Conservation (phyloP, 257 asterid species). For the Capsicum rhomboideum region DNA sequence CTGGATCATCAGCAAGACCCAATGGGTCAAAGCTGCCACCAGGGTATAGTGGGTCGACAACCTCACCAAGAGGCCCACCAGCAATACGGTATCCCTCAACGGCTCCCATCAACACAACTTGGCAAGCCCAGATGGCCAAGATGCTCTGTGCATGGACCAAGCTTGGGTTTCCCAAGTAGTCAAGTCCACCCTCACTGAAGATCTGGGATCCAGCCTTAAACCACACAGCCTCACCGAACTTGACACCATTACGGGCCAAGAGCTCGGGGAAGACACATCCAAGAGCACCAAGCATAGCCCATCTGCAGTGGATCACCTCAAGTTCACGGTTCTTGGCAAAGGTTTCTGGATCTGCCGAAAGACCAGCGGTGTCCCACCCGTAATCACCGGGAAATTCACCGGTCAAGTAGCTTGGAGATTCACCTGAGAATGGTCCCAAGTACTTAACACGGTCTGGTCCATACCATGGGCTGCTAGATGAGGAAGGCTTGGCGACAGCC, state of each 20-base stretch:
- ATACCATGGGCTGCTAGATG: slow-evolving; percentile 57
- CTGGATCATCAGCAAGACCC: not conserved
- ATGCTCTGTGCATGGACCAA: not conserved
- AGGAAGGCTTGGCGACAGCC: slow-evolving; percentile 5
- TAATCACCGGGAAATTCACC: slow-evolving; percentile 72
- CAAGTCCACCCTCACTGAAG: not conserved
- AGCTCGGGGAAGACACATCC: not conserved
- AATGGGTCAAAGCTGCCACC: not conserved
- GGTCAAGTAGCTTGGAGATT: slow-evolving; percentile 58
- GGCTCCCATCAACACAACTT: not conserved
- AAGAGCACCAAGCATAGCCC: not conserved
- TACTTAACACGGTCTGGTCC: slow-evolving; percentile 62
- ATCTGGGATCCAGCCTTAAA: not conserved
- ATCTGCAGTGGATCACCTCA: not conserved
- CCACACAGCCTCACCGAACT: not conserved
- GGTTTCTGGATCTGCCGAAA: slow-evolving; percentile 46
- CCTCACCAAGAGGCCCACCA: not conserved
- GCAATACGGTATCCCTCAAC: not conserved
- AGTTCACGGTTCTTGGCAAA: not conserved
- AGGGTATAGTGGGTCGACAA: not conserved
- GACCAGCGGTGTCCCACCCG: slow-evolving; percentile 64
- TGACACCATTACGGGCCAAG: not conserved
- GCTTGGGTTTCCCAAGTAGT: not conserved
- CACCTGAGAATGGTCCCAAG: slow-evolving; percentile 67
- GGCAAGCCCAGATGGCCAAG: not conserved